Evolutionary conservation across 257 asterid species (phyloP).

Genomic region (Nicotiana attenuata): DNA sequence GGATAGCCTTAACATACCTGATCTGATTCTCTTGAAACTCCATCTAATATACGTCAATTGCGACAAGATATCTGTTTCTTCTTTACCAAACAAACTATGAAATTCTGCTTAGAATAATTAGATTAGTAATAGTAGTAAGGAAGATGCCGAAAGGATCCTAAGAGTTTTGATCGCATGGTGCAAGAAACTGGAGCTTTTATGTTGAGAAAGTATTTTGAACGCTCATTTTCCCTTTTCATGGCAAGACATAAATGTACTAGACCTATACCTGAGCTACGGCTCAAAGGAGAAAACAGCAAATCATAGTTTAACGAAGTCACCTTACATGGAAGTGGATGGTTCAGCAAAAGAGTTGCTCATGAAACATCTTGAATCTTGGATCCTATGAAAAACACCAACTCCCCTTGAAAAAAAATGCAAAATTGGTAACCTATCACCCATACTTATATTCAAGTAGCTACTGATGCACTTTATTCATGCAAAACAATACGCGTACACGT

Average conservation of each 20-base stretch:
- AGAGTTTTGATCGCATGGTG: no score
- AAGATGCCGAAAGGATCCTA: no score
- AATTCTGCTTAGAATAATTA: no score
- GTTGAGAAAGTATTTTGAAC: not conserved
- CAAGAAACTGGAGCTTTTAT: not conserved
- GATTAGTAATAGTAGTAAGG: no score
- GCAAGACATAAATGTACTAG: not conserved
- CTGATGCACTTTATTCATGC: not conserved
- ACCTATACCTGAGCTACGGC: not conserved
- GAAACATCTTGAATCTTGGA: constrained; percentile 1
- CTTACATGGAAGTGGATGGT: not conserved
- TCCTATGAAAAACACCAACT: not conserved
- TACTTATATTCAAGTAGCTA: not conserved
- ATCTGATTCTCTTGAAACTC: no score
- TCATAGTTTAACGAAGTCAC: not conserved
- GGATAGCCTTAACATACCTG: no score
- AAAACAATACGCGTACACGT: not conserved
- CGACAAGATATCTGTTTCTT: no score
- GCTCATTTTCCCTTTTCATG: not conserved
- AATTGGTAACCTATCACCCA: not conserved
- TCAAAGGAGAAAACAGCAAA: not conserved
- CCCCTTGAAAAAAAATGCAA: not conserved
- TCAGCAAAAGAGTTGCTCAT: not conserved
- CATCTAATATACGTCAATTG: no score
- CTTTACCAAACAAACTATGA: no score